Conservation (phyloP, 139 green algal species). For the Chlorella sp. region DNA sequence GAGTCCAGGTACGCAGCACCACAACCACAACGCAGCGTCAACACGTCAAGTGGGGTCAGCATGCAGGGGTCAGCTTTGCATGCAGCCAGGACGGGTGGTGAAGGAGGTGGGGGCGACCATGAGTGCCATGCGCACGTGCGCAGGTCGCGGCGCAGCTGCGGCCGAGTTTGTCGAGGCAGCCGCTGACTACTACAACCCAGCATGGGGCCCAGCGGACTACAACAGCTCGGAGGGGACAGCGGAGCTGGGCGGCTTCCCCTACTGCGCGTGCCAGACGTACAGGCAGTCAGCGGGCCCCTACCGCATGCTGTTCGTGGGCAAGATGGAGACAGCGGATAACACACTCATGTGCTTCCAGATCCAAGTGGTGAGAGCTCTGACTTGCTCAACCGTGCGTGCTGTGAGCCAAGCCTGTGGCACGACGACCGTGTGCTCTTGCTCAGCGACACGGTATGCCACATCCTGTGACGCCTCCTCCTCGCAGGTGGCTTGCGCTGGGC, state of each 20-base stretch:
- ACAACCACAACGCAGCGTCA: too few relatives aligned
- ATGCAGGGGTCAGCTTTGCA: too few relatives aligned
- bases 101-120: too few relatives aligned
- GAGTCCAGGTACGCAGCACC: too few relatives aligned
- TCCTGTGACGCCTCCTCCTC: background rate
- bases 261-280: conserved; percentile 4
- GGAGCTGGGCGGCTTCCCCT: background rate
- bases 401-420: too few relatives aligned
- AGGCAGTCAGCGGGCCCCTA: background rate
- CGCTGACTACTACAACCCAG: background rate
- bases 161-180: background rate
- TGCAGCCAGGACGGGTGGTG: too few relatives aligned
- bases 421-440: too few relatives aligned
- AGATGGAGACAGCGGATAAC: background rate
- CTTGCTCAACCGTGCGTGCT: background rate
- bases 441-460: background rate
- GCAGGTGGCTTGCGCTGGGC: conserved; percentile 10
- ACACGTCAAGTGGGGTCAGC: too few relatives aligned
- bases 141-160: too few relatives aligned
- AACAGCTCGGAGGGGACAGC: too few relatives aligned
- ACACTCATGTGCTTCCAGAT: conserved; percentile 6
- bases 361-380: background rate
- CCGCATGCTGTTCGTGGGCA: background rate
- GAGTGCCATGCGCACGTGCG: too few relatives aligned
- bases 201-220: background rate